phyloP scores from a whole-genome alignment of 192 early-diverging fungal species.

The Coemansia sp. region DNA sequence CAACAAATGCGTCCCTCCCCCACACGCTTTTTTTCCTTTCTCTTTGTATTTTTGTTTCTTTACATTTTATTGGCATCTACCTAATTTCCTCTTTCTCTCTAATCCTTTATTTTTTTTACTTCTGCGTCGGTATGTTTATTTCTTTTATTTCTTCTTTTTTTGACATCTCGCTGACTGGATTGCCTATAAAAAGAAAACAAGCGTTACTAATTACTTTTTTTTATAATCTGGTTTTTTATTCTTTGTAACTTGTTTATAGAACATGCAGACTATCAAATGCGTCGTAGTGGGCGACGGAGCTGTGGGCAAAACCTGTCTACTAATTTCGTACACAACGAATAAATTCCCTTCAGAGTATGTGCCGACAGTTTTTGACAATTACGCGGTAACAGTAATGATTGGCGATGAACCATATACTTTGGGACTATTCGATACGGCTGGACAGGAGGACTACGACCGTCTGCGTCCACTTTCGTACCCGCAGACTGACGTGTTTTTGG shows the following conservation, averaged over 20 bases:
- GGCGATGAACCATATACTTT: conserved; percentile 88
- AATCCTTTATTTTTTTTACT: conserved; percentile 1
- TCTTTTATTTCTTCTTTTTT: not conserved
- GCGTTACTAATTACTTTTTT: not conserved
- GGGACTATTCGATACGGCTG: conserved; percentile 97
- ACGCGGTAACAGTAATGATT: conserved; percentile 87
- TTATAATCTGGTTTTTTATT: not conserved
- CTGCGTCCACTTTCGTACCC: conserved; percentile 91
- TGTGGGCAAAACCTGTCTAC: conserved; percentile 87
- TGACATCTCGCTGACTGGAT: not conserved
- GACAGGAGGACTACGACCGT: conserved; percentile 95
- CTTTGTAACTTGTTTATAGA: not conserved
- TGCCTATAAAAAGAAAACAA: too few species aligned
- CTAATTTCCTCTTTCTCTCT: conserved; percentile 13
- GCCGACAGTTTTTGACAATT: conserved; percentile 95
- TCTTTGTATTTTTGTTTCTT: conserved; percentile 5
- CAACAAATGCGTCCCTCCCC: not conserved
- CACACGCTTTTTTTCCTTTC: not conserved
- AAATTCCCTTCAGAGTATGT: conserved; percentile 83
- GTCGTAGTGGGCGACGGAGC: conserved; percentile 90
- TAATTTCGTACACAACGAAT: conserved; percentile 81
- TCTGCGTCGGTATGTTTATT: not conserved
- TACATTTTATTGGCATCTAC: conserved; percentile 2
- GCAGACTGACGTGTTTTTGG: conserved; percentile 88
- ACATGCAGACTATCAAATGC: not conserved